Evolutionary conservation across 148 eudicot genomes (phyloP).

Genomic region (Nepenthes gracilis): DNA sequence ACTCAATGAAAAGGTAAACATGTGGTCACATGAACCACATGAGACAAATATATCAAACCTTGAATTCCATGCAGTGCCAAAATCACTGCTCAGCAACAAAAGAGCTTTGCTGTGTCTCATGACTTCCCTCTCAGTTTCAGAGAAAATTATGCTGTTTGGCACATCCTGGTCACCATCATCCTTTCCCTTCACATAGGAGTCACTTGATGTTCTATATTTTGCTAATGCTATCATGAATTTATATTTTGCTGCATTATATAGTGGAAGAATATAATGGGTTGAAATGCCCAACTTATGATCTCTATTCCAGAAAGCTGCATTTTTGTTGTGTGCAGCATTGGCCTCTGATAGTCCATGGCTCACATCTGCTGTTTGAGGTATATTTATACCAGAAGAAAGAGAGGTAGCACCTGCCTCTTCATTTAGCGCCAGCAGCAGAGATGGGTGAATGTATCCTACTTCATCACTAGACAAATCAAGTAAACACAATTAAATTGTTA

Average conservation of each 20-base stretch:
- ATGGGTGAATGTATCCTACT: slow-evolving; percentile 80
- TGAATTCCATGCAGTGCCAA: slow-evolving; percentile 89
- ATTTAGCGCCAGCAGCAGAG: slow-evolving; percentile 47
- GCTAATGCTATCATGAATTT: slow-evolving; percentile 42
- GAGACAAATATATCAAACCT: slow-evolving; percentile 27
- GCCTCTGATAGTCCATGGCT: slow-evolving; percentile 5
- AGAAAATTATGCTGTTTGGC: slow-evolving; percentile 8
- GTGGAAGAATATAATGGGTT: slow-evolving; percentile 41
- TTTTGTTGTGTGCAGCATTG: slow-evolving; percentile 10
- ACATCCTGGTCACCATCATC: slow-evolving; percentile 7
- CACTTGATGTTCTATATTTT: slow-evolving; percentile 23
- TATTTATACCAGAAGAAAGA: slow-evolving; percentile 7
- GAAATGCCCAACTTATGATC: slow-evolving; percentile 87
- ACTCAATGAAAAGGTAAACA: neutral
- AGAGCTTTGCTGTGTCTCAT: slow-evolving; percentile 81
- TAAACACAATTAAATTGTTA: slow-evolving; percentile 3
- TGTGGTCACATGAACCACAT: neutral
- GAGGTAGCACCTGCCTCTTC: slow-evolving; percentile 22
- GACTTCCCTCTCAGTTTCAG: slow-evolving; percentile 36
- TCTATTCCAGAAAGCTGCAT: slow-evolving; percentile 47
- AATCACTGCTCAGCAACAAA: slow-evolving; percentile 69
- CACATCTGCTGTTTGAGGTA: slow-evolving; percentile 14
- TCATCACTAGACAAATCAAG: slow-evolving; percentile 49
- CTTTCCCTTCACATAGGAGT: slow-evolving; percentile 5
- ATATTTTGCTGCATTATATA: slow-evolving; percentile 57